A percentile compares a stretch with the other conserved stretches of the same genome.
These are phyloP conservation scores for Fragaria ananassa DNA, from an alignment of 306 rosid species.

Conservation along the genomic window DNA sequence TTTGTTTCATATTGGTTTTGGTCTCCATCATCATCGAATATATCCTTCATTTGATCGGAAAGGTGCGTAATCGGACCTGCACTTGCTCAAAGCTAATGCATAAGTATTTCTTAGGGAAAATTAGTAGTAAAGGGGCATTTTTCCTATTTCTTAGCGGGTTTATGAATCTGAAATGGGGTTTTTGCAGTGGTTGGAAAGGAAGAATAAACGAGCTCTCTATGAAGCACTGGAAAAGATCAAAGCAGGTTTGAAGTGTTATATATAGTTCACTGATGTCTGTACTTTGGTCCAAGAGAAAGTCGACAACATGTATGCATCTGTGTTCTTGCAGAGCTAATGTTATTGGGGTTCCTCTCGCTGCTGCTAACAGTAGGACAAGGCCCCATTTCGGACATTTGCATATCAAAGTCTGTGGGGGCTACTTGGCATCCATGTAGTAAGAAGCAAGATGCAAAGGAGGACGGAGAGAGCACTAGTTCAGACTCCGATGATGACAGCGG, in stretches of 20 bases:
- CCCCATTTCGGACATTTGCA: constrained; percentile 50
- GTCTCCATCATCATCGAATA: constrained; percentile 68
- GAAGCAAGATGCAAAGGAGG: constrained; percentile 15
- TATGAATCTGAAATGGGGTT: constrained; percentile 4
- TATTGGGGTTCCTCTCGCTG: constrained; percentile 75
- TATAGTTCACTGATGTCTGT: neutral
- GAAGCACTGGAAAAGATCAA: constrained; percentile 78
- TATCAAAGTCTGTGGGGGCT: constrained; percentile 43
- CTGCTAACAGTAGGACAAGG: constrained; percentile 65
- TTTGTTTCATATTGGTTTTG: constrained; percentile 63
- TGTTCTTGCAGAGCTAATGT: constrained; percentile 57
- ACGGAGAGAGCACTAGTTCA: neutral
- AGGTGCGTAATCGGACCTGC: constrained; percentile 27
- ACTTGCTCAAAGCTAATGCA: neutral
- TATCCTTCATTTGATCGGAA: constrained; percentile 59
- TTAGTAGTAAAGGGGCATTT: too few relatives aligned
- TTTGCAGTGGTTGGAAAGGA: constrained; percentile 70
- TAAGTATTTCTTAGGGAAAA: neutral
- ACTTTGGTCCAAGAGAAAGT: neutral
- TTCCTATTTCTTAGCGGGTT: neutral
- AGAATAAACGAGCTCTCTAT: constrained; percentile 53
- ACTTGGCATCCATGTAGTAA: constrained; percentile 76
- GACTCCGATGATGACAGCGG: constrained; percentile 2
- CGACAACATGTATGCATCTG: neutral
- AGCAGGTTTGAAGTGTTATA: constrained; percentile 41